Evolutionary conservation across 164 flowering plant genomes (phyloP), one percentile per base, ranked within the genome.

Genomic region (Malania oleifera): DNA sequence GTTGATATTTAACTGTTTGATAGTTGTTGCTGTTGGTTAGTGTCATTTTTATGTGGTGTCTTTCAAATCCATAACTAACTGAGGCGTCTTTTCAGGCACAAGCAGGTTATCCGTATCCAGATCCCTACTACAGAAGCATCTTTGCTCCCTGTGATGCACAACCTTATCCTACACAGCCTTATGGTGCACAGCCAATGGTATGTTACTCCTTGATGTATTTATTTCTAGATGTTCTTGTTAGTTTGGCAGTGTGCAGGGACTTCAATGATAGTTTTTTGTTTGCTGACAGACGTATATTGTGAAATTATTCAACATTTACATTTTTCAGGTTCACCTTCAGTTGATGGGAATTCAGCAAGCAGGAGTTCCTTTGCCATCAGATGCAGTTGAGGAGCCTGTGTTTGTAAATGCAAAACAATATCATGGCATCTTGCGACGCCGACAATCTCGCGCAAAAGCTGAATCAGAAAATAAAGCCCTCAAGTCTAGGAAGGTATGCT

Each of bases 351-450:
- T 84, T 43, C 90, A 76, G 62, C 82, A 74, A 62, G 80, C 83
- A 59, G 87, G 86, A 47, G 84, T 86, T 45, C 95, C 90, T 24
- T 73, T 86, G 68, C 86, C 85, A 23, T 73, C 82, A 48, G 90
- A 86, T 76, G 82, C 86, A 57, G 80, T 86, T 69, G 90, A 84
- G 67, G 95, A 84, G 66, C 90, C 95, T 57, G 90, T 86, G 7
- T 86, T 79, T 73, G 93, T 86, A 37, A 86, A 86, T 74, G 90
- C 90, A 38, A 86, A 86, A 69, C 93, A 86, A 63, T 86, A 86
- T 62, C 95, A 84, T 71, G 90, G 90, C 59, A 86, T 86, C 64
- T 37, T 86, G 63, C 69, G 95, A 27, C 86, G 95, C 18, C 80
- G 95, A 11, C 86, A 86, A 54, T 82, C 90, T 65, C 87, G 95